A percentile compares a stretch with the other conserved stretches of the same genome.
Evolutionary conservation across 1,139 yeast genomes (phyloP).

Genomic region (Arxiozyma slooffiae): DNA sequence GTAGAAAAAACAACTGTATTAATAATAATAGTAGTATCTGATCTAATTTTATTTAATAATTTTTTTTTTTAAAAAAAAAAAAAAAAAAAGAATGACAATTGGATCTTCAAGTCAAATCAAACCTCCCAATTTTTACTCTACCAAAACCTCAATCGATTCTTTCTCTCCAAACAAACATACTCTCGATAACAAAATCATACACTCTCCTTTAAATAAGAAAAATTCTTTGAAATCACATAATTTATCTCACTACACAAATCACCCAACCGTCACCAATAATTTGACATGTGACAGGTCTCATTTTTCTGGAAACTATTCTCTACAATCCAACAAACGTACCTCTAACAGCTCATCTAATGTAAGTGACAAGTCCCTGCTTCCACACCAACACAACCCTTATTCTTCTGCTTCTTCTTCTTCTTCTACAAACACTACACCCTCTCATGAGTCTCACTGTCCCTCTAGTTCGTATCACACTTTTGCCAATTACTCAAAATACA

Average conservation of each 20-base stretch:
- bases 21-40: no score
- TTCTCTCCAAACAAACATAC: slow-evolving; percentile 1
- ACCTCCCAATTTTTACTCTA: no score
- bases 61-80: no score
- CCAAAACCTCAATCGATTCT: background rate
- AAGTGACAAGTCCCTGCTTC: slow-evolving; percentile 5
- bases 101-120: no score
- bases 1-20: no score
- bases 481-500: slow-evolving; percentile 21
- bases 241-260: slow-evolving; percentile 23
- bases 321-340: slow-evolving; percentile 20
- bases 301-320: slow-evolving; percentile 17
- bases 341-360: slow-evolving; percentile 5
- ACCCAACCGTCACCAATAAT: slow-evolving; percentile 2
- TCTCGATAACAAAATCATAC: slow-evolving; percentile 4
- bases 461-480: slow-evolving; percentile 4
- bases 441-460: slow-evolving; percentile 19
- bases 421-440: slow-evolving; percentile 22
- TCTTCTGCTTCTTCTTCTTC: no score
- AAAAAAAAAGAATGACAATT: slow-evolving; percentile 10
- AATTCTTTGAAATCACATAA: slow-evolving; percentile 24
- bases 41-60: slow-evolving; percentile 14
- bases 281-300: slow-evolving; percentile 6
- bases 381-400: background rate
- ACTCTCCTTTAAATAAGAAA: slow-evolving; percentile 24